Base-by-base conservation (phyloP, 1,139 yeast genomes). In the Yamadazyma songkhlaensis region DNA sequence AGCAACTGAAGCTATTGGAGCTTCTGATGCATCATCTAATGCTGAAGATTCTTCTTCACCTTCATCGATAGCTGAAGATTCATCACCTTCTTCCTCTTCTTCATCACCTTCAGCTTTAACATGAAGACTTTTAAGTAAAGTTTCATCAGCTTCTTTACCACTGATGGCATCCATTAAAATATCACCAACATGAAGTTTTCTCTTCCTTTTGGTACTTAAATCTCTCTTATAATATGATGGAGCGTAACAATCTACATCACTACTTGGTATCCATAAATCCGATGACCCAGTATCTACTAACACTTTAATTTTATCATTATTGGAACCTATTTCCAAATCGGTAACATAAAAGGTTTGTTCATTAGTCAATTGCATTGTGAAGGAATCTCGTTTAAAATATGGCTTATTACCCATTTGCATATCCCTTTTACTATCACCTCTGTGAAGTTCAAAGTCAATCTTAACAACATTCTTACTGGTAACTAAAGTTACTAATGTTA, bases 331-430 rank as follows among this genome's bases (percentile, higher is more conserved):
- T 30, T 51, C 40, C 37, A 77, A 47, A 8, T 56, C 57, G 2
- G 76, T 73, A 44, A 73, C 58, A 53, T 79, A 80, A 49, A 73
- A 79, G 3, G 74, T 69, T 11, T 56, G 53, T 41, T 64, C 59
- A 50, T 79, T 79, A 14, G 52, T 47, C 21, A 80, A 44, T 3
- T 54, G 63, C 60, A 75, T 61, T 3, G 23, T n/a, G 4, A 28
- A 28, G 3, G 9, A 11, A 28, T 28, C 31, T 28, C 31, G 9
- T 28, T 28, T 28, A 28, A 28, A 25, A 25, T 25, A n/a, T 10
- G 27, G 27, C 13, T 10, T 25, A n/a, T 6, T 8, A 5, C 27
- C 27, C 13, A n/a, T 4, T 12, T n/a, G 12, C 27, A 25, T 25
- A 4, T 25, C 7, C 6, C 6, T 25, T 7, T 12, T 25, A 8